These are phyloP conservation scores for Aspergillus carbonarius DNA, from an alignment of 2,329 filamentous ascomycete species.

Conservation along the genomic window DNA sequence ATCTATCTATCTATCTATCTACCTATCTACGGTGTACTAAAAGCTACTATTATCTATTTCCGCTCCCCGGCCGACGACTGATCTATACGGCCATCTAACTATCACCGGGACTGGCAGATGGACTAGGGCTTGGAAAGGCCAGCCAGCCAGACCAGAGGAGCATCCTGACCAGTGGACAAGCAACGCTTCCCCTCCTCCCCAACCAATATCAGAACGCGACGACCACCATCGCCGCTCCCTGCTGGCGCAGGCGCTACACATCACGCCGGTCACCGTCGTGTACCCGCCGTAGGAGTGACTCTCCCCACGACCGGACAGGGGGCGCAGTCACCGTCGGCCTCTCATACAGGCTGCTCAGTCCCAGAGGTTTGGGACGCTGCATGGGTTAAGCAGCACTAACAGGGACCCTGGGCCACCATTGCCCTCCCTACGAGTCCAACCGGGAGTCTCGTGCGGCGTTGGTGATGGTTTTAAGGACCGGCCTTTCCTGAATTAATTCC, in stretches of 20 bases:
- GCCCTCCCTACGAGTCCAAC: conserved; percentile 20
- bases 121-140: neutral
- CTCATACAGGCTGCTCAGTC: conserved; percentile 19
- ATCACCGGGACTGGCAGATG: neutral
- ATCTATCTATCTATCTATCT: neutral
- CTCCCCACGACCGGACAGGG: conserved; percentile 16
- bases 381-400: conserved; percentile 25
- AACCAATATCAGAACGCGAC: neutral
- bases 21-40: no score
- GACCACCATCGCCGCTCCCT: conserved; percentile 7
- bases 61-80: neutral
- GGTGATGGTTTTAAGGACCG: conserved; percentile 15
- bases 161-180: neutral
- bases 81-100: no score
- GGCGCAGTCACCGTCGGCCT: conserved; percentile 20
- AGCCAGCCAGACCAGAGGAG: neutral
- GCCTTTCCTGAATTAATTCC: conserved; percentile 6
- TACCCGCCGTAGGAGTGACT: conserved; percentile 20
- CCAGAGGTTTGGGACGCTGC: conserved; percentile 27
- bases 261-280: conserved; percentile 16
- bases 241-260: conserved; percentile 20
- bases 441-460: conserved; percentile 21
- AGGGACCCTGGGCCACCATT: conserved; percentile 17
- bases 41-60: no score
- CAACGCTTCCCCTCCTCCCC: conserved; percentile 3